Conservation (phyloP, 1,284 basidiomycete species). For the Moesziomyces sp. region DNA sequence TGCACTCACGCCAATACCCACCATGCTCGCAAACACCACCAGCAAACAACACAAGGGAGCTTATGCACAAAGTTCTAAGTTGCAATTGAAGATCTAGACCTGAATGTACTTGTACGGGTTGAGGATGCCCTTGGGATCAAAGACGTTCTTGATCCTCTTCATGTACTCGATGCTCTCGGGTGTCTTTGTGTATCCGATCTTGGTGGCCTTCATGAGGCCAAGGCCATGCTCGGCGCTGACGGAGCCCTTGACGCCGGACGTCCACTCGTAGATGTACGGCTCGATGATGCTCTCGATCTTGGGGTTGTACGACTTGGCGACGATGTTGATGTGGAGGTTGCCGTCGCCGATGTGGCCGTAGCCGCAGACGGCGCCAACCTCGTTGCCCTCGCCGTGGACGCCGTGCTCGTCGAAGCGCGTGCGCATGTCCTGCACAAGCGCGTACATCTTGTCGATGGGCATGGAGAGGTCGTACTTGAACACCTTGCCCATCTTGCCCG, state of each 20-base stretch:
- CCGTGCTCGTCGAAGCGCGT: constrained; percentile 80
- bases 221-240: constrained; percentile 97
- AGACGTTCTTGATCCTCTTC: constrained; percentile 88
- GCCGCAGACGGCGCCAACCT: constrained; percentile 75
- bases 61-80: background rate
- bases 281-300: constrained; percentile 89
- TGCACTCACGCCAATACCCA: too few relatives aligned
- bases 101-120: constrained; percentile 79
- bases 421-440: constrained; percentile 83
- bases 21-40: background rate
- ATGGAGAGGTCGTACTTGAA: constrained; percentile 99
- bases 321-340: constrained; percentile 93
- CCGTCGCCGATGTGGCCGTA: constrained; percentile 98
- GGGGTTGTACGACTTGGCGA: constrained; percentile 83
- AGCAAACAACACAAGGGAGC: background rate
- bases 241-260: constrained; percentile 77
- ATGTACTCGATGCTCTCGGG: constrained; percentile 84
- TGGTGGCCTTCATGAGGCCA: constrained; percentile 92
- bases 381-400: constrained; percentile 76
- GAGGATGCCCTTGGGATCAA: constrained; percentile 91
- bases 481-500: constrained; percentile 91
- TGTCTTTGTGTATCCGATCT: constrained; percentile 88
- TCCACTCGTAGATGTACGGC: constrained; percentile 94
- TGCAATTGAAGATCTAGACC: constrained; percentile 14
- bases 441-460: constrained; percentile 87